phyloP scores from a whole-genome alignment of 495 filamentous ascomycete species.

The Penicillium dipodomyicola region DNA sequence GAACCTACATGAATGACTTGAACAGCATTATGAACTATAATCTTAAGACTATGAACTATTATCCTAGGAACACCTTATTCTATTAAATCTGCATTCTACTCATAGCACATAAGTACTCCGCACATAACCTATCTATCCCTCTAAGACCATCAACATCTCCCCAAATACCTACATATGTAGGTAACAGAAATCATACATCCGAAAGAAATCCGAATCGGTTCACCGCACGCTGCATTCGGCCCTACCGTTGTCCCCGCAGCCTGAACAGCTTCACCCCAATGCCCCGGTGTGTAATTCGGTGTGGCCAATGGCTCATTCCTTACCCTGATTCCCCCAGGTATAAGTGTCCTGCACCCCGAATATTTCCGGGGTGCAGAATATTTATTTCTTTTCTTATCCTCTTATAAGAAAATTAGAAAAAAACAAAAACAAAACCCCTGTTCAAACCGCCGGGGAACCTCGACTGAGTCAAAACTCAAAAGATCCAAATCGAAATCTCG shows the following conservation, averaged over 20 bases:
- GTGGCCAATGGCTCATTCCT: constrained; percentile 27
- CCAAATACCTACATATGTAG: background rate
- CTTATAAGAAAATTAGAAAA: background rate
- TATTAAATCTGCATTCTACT: background rate
- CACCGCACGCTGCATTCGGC: constrained; percentile 46
- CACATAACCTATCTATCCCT: background rate
- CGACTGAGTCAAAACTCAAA: background rate
- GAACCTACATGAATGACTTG: no score
- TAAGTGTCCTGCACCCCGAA: constrained; percentile 17
- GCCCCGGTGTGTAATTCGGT: constrained; percentile 16
- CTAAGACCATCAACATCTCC: background rate
- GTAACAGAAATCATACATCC: constrained; percentile 1
- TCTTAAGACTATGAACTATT: background rate
- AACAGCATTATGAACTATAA: no score
- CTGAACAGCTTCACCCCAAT: constrained; percentile 34
- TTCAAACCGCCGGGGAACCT: background rate
- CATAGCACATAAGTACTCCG: background rate
- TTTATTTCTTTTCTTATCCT: constrained; percentile 3
- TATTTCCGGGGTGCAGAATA: constrained; percentile 2
- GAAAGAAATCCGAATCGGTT: constrained; percentile 23
- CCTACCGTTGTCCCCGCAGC: constrained; percentile 28
- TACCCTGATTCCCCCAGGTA: constrained; percentile 19
- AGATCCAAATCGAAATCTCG: constrained; percentile 1
- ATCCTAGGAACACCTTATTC: background rate
- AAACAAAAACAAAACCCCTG: background rate